Evolutionary conservation across 305 asterid species (phyloP), one percentile per base, ranked within the genome.

Genomic region (Coffea humblotiana): DNA sequence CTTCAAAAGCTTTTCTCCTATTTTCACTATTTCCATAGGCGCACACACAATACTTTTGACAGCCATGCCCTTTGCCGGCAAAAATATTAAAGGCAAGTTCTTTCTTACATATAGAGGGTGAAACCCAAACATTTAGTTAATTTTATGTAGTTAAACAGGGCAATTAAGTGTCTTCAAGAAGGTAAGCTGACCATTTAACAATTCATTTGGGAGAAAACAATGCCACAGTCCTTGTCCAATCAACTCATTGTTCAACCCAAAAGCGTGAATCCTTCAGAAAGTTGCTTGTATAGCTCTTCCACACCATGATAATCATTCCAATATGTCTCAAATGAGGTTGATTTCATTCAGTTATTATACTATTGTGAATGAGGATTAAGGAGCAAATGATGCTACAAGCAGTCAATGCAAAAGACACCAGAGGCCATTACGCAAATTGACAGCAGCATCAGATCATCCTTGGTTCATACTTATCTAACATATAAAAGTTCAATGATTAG

Each of bases 401-500:
- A 67, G n/a, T 49, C 63, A 65, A 49, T 65, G 63, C 64, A 77
- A 67, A 51, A 32, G 68, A 66, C 66, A 12, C 67, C 56, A 67
- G 15, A 1, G 68, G 54, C 23, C 67, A 67, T 16, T 67, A 77
- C 51, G 80, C 56, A 67, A 68, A 37, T 3, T 35, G 21, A 19
- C 25, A 65, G 65, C 32, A 68, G 80, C 64, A 51, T 52, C 75
- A 52, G 12, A 18, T 32, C 71, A 66, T 72, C 74, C 25, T 18
- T 47, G 16, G 1, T 21, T n/a, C 29, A 71, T 45, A 15, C 60
- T 45, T 68, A 79, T 3, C 63, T 65, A 69, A 71, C 47, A 61
- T 61, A 76, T 63, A 75, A 45, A 83, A 79, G 77, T 80, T 81
- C 32, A 66, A 32, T 11, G 61, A 78, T 25, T 9, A 21, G 32